Conservation (phyloP, 2,329 filamentous ascomycete species). For the Beauveria medogensis region DNA sequence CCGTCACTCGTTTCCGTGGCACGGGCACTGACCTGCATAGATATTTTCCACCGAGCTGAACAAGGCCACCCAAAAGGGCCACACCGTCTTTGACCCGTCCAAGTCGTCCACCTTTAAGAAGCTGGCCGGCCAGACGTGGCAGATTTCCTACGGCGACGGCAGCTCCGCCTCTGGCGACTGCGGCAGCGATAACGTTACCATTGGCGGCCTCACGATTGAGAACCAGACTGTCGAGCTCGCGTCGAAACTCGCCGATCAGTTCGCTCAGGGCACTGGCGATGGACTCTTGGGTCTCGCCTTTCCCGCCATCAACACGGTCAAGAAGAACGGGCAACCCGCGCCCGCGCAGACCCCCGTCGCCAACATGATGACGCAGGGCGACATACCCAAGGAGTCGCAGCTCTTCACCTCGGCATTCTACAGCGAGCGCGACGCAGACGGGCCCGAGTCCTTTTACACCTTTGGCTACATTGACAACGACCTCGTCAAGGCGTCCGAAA, state of each 20-base stretch:
- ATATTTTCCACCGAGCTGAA: constrained; percentile 23
- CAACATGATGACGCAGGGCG: constrained; percentile 18
- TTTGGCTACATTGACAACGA: constrained; percentile 61
- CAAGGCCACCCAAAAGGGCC: constrained; percentile 22
- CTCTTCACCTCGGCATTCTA: constrained; percentile 65
- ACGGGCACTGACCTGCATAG: background rate
- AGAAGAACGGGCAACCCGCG: constrained; percentile 17
- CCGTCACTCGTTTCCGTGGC: no score
- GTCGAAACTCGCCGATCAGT: constrained; percentile 29
- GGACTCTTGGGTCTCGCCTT: constrained; percentile 28
- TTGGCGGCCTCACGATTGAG: constrained; percentile 34
- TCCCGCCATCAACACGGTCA: constrained; percentile 33
- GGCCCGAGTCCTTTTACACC: constrained; percentile 42
- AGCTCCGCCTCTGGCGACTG: constrained; percentile 37
- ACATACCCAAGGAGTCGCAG: constrained; percentile 13
- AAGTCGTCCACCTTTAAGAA: constrained; percentile 31
- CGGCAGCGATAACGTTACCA: constrained; percentile 33
- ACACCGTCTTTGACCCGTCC: constrained; percentile 30
- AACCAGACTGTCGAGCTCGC: constrained; percentile 37
- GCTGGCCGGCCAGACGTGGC: constrained; percentile 30
- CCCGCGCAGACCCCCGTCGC: constrained; percentile 37
- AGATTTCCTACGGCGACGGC: constrained; percentile 36
- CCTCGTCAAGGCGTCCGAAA: constrained; percentile 48
- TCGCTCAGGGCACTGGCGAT: constrained; percentile 38
- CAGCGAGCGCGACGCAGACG: constrained; percentile 27